A percentile compares a stretch with the other conserved stretches of the same genome.
Conservation (phyloP, 345 rosid genomes). For the Syzygium jambos region DNA sequence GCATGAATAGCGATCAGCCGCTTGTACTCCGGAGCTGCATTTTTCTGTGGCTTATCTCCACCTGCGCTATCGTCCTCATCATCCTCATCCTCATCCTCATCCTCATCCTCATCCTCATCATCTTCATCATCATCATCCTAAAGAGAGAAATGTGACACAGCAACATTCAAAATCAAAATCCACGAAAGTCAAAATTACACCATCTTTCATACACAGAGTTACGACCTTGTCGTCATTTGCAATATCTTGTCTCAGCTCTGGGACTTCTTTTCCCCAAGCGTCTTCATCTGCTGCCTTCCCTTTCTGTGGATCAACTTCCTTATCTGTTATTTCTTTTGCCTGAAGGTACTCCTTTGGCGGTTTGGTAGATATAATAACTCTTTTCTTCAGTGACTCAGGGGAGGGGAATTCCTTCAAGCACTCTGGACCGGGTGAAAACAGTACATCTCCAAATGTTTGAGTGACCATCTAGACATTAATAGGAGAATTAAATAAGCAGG, state of each 20-base stretch:
- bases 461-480: conserved; percentile 59
- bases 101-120: conserved; percentile 35
- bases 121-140: conserved; percentile 37
- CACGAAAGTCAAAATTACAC: neutral
- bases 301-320: conserved; percentile 33
- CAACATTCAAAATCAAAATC: neutral
- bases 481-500: neutral
- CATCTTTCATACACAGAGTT: conserved; percentile 1
- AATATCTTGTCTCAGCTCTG: conserved; percentile 19
- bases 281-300: conserved; percentile 42
- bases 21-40: conserved; percentile 33
- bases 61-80: conserved; percentile 30
- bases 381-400: conserved; percentile 54
- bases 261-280: conserved; percentile 79
- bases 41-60: conserved; percentile 32
- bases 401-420: conserved; percentile 87
- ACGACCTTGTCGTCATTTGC: conserved; percentile 24
- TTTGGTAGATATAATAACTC: conserved; percentile 82
- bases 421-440: conserved; percentile 70
- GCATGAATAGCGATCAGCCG: conserved; percentile 73
- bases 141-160: neutral
- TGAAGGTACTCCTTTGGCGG: conserved; percentile 83
- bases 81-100: conserved; percentile 16
- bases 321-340: conserved; percentile 24
- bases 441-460: conserved; percentile 69